Evolutionary conservation across 2,329 filamentous ascomycete genomes (phyloP), one percentile per base, ranked within the genome.

Genomic region (Chrysoporthe puriensis): DNA sequence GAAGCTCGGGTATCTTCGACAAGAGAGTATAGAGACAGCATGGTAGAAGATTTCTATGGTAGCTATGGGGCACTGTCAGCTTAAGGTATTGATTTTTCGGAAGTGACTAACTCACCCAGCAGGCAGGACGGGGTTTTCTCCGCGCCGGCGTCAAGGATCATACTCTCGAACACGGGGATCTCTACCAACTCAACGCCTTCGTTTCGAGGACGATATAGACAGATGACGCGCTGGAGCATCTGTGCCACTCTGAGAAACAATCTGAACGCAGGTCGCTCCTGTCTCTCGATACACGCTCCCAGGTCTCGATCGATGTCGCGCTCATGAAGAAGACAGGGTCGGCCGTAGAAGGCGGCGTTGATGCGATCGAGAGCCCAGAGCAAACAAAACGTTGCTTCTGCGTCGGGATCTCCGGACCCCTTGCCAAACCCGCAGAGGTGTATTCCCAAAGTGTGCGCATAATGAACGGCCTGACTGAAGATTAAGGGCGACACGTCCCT

Each of bases 21-120:
- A 89, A 0, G 87, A 89, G 1, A 90, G 77, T 9, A 90, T 88
- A 46, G 86, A 85, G 7, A 90, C 84, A 3, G 87, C 86, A 71
- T 90, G 87, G 72, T 90, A 90, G 18, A 90, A 83, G 0, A 86
- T 83, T 71, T 90, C 88, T 7, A 90, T 81, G 0, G 88, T 89
- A 8, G 83, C 86, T 88, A 48, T 5, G 6, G n/a, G 4, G 18
- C 9, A 3, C 21, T 48, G 8, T 58, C 34, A 48, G 57, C 40
- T 16, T 11, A 13, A 26, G 7, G 3, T 21, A 13, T 21, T 14
- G 18, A 14, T 6, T 13, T 6, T 3, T 18, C 6, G 9, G 26
- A 18, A 36, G 14, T 5, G 4, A 57, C 58, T 5, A 5, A 60
- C 62, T 70, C 70, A 87, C 85, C 84, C 11, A 88, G 80, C 9